Evolutionary conservation across 106 monocot species (phyloP).

Genomic region (Dioscorea zingiberensis): DNA sequence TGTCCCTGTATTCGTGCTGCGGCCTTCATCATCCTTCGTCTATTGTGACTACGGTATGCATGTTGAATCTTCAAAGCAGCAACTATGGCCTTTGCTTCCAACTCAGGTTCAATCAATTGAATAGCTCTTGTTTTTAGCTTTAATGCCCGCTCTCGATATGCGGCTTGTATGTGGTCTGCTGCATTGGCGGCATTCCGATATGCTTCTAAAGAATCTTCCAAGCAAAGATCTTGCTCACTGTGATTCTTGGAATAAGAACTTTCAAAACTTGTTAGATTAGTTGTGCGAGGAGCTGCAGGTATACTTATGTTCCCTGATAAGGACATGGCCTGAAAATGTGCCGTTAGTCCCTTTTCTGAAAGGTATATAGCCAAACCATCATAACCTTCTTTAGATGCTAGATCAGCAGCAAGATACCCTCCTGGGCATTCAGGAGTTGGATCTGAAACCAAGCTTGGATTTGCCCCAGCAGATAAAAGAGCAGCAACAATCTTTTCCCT

Average conservation of each 20-base stretch:
- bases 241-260: slow-evolving; percentile 26
- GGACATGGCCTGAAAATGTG: slow-evolving; percentile 90
- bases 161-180: slow-evolving; percentile 72
- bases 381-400: slow-evolving; percentile 66
- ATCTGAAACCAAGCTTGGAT: slow-evolving; percentile 89
- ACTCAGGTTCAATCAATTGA: slow-evolving; percentile 49
- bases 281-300: not conserved
- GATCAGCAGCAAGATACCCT: slow-evolving; percentile 78
- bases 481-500: slow-evolving; percentile 90
- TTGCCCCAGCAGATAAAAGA: slow-evolving; percentile 89
- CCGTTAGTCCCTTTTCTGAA: slow-evolving; percentile 71
- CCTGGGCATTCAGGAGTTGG: slow-evolving; percentile 69
- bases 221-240: slow-evolving; percentile 72
- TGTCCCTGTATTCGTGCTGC: slow-evolving; percentile 77
- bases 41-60: slow-evolving; percentile 60
- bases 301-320: slow-evolving; percentile 46
- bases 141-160: slow-evolving; percentile 73
- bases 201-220: slow-evolving; percentile 93
- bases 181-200: slow-evolving; percentile 93
- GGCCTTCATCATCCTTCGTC: slow-evolving; percentile 71
- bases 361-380: slow-evolving; percentile 92
- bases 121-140: slow-evolving; percentile 69
- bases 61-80: slow-evolving; percentile 90
- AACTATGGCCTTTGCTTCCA: slow-evolving; percentile 60
- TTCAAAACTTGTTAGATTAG: slow-evolving; percentile 21